Conservation (phyloP, 306 rosid species). For the Lagenaria siceraria region DNA sequence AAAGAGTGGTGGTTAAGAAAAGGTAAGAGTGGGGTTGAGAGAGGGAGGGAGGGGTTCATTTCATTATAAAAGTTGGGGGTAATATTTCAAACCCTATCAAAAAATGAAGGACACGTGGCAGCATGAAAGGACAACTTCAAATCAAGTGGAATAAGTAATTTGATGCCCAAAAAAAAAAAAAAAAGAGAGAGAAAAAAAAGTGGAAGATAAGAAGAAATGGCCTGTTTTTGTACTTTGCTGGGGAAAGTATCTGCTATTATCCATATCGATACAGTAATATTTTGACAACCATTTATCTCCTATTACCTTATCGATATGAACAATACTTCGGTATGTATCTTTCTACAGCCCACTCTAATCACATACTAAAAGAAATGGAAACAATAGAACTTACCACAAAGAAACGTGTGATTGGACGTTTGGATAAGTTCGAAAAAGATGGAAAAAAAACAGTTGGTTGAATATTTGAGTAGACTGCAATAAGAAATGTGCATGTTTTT, state of each 20-base stretch:
- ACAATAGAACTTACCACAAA: accelerated
- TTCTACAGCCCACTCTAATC: too few species aligned
- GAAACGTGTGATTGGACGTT: too few species aligned
- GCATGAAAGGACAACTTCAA: not conserved
- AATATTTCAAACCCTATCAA: not conserved
- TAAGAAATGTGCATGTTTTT: too few species aligned
- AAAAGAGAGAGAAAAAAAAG: not conserved
- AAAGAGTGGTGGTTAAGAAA: conserved; percentile 5
- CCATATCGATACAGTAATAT: too few species aligned
- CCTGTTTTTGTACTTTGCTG: not conserved
- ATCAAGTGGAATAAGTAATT: not conserved
- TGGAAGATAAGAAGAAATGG: not conserved
- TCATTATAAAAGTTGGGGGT: not conserved
- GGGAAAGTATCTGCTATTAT: not conserved
- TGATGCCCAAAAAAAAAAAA: not conserved
- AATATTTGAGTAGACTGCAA: too few species aligned
- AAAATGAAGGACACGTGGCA: not conserved
- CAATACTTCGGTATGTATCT: too few species aligned
- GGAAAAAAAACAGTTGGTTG: too few species aligned
- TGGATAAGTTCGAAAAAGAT: too few species aligned
- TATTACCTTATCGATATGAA: too few species aligned
- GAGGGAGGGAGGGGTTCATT: not conserved
- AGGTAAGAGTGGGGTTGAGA: not conserved
- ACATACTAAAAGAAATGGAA: too few species aligned
- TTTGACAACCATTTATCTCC: too few species aligned